Conservation (phyloP, 805 yeast genomes). For the Schwanniomyces pseudopolymorphus region DNA sequence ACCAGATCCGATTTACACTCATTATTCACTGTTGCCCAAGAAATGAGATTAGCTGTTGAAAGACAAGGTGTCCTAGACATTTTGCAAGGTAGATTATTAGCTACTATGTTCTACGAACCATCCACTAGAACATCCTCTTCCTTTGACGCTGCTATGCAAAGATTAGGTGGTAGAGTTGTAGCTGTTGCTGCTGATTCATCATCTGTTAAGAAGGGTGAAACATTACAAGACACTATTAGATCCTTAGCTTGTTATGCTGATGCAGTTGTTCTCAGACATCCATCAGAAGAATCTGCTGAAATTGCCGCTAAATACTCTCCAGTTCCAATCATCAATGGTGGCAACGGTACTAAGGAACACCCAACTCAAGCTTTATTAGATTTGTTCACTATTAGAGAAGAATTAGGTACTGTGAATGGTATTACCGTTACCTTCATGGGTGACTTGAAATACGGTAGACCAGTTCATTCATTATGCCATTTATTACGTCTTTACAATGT, state of each 20-base stretch:
- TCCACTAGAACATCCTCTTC: slow-evolving; percentile 96
- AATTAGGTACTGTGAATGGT: slow-evolving; percentile 97
- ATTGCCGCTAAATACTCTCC: slow-evolving; percentile 96
- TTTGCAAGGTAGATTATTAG: slow-evolving; percentile 84
- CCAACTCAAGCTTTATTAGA: slow-evolving; percentile 99
- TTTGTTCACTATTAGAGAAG: slow-evolving; percentile 97
- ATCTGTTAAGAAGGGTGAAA: slow-evolving; percentile 98
- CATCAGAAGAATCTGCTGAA: slow-evolving; percentile 86
- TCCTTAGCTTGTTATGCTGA: slow-evolving; percentile 94
- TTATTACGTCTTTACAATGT: slow-evolving; percentile 91
- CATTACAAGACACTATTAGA: slow-evolving; percentile 94
- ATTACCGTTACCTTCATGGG: slow-evolving; percentile 98
- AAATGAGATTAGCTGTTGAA: slow-evolving; percentile 94
- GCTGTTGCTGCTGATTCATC: slow-evolving; percentile 82
- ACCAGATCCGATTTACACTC: slow-evolving; percentile 87
- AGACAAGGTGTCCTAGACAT: slow-evolving; percentile 92
- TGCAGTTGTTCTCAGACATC: slow-evolving; percentile 96
- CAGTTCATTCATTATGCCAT: slow-evolving; percentile 94
- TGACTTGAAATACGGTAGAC: slow-evolving; percentile 96
- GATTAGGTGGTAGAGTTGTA: slow-evolving; percentile 97
- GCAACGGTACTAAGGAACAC: slow-evolving; percentile 97
- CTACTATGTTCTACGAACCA: slow-evolving; percentile 97
- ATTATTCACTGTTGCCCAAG: slow-evolving; percentile 95
- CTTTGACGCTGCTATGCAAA: slow-evolving; percentile 99
- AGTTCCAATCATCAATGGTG: slow-evolving; percentile 96